Percentiles rank a stretch among this genome's conserved stretches.
These are phyloP conservation scores for Fragaria iinumae DNA, from an alignment of 306 rosid species.

Conservation along the genomic window DNA sequence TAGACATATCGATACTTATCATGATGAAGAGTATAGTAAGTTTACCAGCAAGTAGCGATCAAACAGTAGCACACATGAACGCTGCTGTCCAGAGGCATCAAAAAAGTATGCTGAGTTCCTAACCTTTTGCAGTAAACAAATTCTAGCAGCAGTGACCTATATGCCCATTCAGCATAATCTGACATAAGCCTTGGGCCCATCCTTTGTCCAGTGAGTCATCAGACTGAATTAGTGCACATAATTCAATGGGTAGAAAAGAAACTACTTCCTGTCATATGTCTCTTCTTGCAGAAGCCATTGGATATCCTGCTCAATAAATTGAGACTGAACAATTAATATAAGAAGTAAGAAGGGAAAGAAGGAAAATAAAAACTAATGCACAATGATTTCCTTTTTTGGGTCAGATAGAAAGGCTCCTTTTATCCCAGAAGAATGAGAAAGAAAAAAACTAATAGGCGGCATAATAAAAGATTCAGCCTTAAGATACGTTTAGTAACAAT, in stretches of 20 bases:
- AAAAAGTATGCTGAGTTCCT: neutral
- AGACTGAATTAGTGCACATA: neutral
- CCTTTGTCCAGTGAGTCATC: constrained; percentile 7
- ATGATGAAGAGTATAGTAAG: neutral
- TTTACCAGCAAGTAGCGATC: neutral
- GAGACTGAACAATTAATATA: neutral
- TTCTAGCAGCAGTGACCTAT: constrained; percentile 1
- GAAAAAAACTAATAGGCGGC: neutral
- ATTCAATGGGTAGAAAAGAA: neutral
- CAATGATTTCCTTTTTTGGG: neutral
- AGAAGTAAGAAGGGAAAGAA: neutral
- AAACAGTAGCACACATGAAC: neutral
- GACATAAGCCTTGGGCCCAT: neutral
- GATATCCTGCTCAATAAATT: constrained; percentile 30
- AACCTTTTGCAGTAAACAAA: constrained; percentile 3
- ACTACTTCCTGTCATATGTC: constrained; percentile 17
- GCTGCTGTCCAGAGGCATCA: neutral
- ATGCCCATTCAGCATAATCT: neutral
- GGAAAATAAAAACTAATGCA: neutral
- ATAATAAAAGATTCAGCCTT: neutral
- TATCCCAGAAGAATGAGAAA: neutral
- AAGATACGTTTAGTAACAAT: neutral
- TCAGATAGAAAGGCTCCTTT: neutral
- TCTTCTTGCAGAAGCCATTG: constrained; percentile 37
- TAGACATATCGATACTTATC: neutral